Evolutionary conservation across 2,329 filamentous ascomycete genomes (phyloP), one percentile per base, ranked within the genome.

Genomic region (Beauveria scarabaeidicola): DNA sequence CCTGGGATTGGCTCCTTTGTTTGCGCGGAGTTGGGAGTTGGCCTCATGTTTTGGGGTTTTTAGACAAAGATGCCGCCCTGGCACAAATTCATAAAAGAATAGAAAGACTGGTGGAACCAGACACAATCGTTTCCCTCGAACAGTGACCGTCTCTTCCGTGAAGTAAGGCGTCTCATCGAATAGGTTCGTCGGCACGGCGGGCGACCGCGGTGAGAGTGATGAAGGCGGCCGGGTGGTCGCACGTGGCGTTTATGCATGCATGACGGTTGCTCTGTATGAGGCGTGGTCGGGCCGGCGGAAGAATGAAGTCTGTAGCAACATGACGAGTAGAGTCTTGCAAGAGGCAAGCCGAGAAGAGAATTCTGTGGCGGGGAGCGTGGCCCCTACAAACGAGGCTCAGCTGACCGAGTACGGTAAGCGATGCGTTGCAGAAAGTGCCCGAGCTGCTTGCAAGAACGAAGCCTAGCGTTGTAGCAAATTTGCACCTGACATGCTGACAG

Each of bases 11-110:
- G 58, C 52, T 55, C 51, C 13, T 59, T 58, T 41, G 56, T 59
- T 52, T 54, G 58, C 58, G 56, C 1, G 56, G 56, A 59, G 58
- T 60, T 54, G 58, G 58, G 58, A 44, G 58, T 60, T 51, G 50
- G 40, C 36, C 11, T 51, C 11, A 25, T 40, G 25, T 51, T 25
- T 59, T 60, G 58, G 58, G 52, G 58, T 55, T 55, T 19, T 38
- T 55, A 55, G 58, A 54, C n/a, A 27, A 43, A 55, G 51, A 60
- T 51, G 32, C 58, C 44, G 10, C 43, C 51, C 52, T 36, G 52
- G 58, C 58, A 55, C 38, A 60, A 48, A 53, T 41, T 44, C 51
- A 60, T 44, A 60, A 54, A 60, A 50, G 27, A 50, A 55, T 55
- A 60, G 53, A 60, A 60, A 41, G 10, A 38, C 58, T 60, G 52